Base-by-base conservation (phyloP, 139 green algal genomes). In the Microglena sp. region DNA sequence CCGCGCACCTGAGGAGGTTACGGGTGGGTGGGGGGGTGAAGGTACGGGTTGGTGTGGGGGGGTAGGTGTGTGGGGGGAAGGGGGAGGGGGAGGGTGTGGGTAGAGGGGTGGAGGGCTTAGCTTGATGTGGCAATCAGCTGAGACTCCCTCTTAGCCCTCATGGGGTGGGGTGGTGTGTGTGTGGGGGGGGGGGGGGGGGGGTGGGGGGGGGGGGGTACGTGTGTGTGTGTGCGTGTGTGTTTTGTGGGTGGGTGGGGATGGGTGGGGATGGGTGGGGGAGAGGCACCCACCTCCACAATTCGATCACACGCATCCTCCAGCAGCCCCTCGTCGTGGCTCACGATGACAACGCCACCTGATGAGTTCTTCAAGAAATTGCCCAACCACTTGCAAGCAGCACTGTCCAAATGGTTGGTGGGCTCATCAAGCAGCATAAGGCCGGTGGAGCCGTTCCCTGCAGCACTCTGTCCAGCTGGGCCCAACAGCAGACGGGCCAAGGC, bases 401-500 rank as follows among this genome's bases (percentile, higher is more conserved):
- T 65, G 69, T 87, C 81, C 2, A 86, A 54, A 46, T 87, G 80
- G 69, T 87, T 87, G 45, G 78, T 88, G 30, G 82, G 82, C 70
- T 88, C 82, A 57, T 85, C 68, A 53, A 87, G 70, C 11, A 87
- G 53, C 53, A 90, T 64, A 33, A 86, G 32, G 24, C 72, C 75
- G 0, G 64, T 64, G 40, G 66, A 35, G 4, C 3, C 21, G 24
- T 57, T 69, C 5, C 27, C 43, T 0, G 54, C 67, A n/a, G 69
- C 74, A 27, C 70, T 75, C 75, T 77, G 80, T 40, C 72, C 79
- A 2, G 79, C 79, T 7, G 75, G 73, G 0, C 70, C 66, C 46
- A 91, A 74, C 70, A 93, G 76, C 73, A 91, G 60, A 24, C 81
- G 62, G 1, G 86, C 86, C 53, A 93, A 69, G 7, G 82, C 86